Percentiles rank a stretch among this genome's conserved stretches.
These are phyloP conservation scores for Verticillium isaacii DNA, from an alignment of 2,329 filamentous ascomycete genomes.

Conservation along the genomic window DNA sequence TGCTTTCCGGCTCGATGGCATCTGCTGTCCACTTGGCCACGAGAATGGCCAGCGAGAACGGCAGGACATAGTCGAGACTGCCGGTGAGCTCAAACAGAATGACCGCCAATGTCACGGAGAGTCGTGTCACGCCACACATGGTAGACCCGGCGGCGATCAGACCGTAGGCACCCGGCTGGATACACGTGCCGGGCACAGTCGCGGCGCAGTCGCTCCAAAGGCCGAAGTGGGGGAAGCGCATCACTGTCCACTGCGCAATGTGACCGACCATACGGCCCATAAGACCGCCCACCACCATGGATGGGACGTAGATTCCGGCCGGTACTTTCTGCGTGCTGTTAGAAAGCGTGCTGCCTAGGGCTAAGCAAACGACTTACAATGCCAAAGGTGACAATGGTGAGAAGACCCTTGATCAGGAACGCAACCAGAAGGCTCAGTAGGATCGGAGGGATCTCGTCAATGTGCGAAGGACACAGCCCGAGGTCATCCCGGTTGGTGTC, in stretches of 20 bases:
- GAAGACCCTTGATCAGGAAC: slow-evolving; percentile 81
- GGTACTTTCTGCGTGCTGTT: slow-evolving; percentile 65
- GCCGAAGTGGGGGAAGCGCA: slow-evolving; percentile 65
- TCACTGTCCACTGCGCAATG: slow-evolving; percentile 73
- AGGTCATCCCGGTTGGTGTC: slow-evolving; percentile 57
- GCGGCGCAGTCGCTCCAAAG: slow-evolving; percentile 73
- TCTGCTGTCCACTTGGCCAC: slow-evolving; percentile 99
- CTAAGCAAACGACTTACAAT: slow-evolving; percentile 49
- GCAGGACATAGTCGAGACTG: slow-evolving; percentile 89
- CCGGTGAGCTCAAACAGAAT: slow-evolving; percentile 96
- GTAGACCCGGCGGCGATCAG: slow-evolving; percentile 92
- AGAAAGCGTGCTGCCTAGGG: not conserved
- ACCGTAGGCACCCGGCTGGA: slow-evolving; percentile 95
- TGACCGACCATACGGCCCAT: slow-evolving; percentile 88
- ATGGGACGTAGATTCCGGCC: slow-evolving; percentile 94
- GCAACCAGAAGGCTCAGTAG: slow-evolving; percentile 68
- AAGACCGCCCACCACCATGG: slow-evolving; percentile 95
- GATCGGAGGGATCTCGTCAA: slow-evolving; percentile 74
- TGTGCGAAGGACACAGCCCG: slow-evolving; percentile 70
- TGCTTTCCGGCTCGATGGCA: slow-evolving; percentile 87
- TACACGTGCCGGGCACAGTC: slow-evolving; percentile 71
- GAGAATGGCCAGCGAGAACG: slow-evolving; percentile 86
- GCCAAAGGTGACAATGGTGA: slow-evolving; percentile 90
- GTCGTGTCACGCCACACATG: slow-evolving; percentile 93
- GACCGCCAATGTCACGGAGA: slow-evolving; percentile 90